These are phyloP conservation scores for Acanthamoeba divionensis DNA, from an alignment of 208 protist species.

Conservation along the genomic window DNA sequence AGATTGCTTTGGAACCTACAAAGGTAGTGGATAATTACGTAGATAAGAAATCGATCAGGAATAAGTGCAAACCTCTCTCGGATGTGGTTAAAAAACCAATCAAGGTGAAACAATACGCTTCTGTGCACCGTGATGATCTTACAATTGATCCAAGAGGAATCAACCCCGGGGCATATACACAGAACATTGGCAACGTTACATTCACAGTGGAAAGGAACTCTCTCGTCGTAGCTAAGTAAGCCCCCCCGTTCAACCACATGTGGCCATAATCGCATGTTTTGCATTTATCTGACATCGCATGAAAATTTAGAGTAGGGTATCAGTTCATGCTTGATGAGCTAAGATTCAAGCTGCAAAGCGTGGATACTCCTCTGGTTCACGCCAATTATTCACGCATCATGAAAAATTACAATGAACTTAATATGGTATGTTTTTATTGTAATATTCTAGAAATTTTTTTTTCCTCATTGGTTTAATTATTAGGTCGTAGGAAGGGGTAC, in stretches of 20 bases:
- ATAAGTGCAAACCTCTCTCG: no score
- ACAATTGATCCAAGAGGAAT: no score
- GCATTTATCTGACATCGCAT: no score
- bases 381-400: neutral
- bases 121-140: no score
- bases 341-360: neutral
- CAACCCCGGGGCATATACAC: no score
- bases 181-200: neutral
- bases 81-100: no score
- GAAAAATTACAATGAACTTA: constrained; percentile 42
- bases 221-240: neutral
- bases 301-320: neutral
- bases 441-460: no score
- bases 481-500: neutral
- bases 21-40: neutral
- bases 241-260: no score
- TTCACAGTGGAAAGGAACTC: neutral
- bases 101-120: no score
- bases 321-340: constrained; percentile 39
- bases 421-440: neutral
- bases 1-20: constrained; percentile 6
- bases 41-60: neutral
- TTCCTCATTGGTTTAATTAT: no score
- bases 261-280: no score
- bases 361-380: neutral